These are phyloP conservation scores for Chalara sp. DNA, from an alignment of 2,329 filamentous ascomycete species.

Conservation along the genomic window DNA sequence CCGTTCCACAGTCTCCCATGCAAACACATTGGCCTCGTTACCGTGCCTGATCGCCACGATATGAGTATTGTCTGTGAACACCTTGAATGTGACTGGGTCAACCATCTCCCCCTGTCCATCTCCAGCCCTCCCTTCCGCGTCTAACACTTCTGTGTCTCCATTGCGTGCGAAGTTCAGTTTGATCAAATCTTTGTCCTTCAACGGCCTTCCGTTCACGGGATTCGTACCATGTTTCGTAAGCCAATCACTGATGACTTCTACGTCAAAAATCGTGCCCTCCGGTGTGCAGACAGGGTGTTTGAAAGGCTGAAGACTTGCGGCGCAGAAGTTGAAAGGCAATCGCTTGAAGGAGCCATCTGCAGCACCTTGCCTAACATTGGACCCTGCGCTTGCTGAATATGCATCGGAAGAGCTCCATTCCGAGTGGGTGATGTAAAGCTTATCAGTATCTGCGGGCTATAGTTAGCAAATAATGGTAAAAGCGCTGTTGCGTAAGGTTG, in stretches of 20 bases:
- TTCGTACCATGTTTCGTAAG: constrained; percentile 91
- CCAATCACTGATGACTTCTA: constrained; percentile 92
- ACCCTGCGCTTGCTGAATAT: constrained; percentile 73
- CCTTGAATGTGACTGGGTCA: constrained; percentile 95
- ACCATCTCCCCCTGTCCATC: constrained; percentile 72
- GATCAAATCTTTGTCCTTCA: constrained; percentile 78
- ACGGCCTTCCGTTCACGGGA: constrained; percentile 73
- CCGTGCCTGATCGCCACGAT: constrained; percentile 79
- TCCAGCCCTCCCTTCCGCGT: constrained; percentile 39
- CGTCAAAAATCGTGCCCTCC: constrained; percentile 85
- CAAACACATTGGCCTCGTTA: constrained; percentile 88
- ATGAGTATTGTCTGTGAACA: constrained; percentile 96
- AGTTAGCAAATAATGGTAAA: too few species aligned
- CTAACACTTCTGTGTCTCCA: constrained; percentile 54
- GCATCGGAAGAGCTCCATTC: constrained; percentile 93
- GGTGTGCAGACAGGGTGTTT: constrained; percentile 87
- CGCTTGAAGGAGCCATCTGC: constrained; percentile 66
- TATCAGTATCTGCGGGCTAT: constrained; percentile 39
- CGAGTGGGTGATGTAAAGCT: constrained; percentile 79
- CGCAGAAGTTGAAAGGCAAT: constrained; percentile 97
- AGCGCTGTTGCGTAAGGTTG: too few species aligned
- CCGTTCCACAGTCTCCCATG: constrained; percentile 89
- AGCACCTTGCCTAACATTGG: constrained; percentile 56
- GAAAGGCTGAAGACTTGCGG: constrained; percentile 91
- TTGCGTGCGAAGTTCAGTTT: constrained; percentile 90